These are phyloP conservation scores for Vaccinium corymbosum DNA, from an alignment of 148 eudicot genomes.

Conservation along the genomic window DNA sequence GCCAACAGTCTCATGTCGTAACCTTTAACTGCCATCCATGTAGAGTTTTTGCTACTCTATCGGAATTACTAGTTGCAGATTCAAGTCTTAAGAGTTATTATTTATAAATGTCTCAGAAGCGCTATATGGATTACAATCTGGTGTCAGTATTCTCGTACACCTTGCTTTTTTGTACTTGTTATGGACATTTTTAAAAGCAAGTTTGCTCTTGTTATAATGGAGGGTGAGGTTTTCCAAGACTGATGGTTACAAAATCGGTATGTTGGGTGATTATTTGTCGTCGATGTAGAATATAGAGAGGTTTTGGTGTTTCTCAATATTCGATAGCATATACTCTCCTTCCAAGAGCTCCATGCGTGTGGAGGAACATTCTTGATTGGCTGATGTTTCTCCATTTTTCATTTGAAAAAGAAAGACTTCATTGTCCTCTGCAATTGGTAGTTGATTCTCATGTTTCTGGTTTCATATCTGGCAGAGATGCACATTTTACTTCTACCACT, in stretches of 20 bases:
- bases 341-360: conserved; percentile 5
- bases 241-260: not conserved
- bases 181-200: conserved; percentile 1
- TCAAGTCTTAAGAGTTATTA: not conserved
- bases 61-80: not conserved
- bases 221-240: not conserved
- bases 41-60: not conserved
- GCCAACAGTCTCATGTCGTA: not conserved
- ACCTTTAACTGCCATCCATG: not conserved
- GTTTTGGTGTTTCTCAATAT: not conserved
- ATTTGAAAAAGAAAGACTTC: not conserved
- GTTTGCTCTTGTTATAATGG: conserved; percentile 1
- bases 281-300: not conserved
- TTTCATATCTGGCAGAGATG: not conserved
- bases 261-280: not conserved
- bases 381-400: not conserved
- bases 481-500: not conserved
- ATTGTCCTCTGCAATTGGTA: not conserved
- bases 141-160: not conserved
- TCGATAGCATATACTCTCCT: not conserved
- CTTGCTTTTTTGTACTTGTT: not conserved
- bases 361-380: not conserved
- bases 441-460: not conserved
- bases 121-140: not conserved
- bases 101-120: not conserved